A percentile compares a stretch with the other conserved stretches of the same genome.
Evolutionary conservation across 2,329 filamentous ascomycete species (phyloP).

Genomic region (Sclerotinia trifoliorum): DNA sequence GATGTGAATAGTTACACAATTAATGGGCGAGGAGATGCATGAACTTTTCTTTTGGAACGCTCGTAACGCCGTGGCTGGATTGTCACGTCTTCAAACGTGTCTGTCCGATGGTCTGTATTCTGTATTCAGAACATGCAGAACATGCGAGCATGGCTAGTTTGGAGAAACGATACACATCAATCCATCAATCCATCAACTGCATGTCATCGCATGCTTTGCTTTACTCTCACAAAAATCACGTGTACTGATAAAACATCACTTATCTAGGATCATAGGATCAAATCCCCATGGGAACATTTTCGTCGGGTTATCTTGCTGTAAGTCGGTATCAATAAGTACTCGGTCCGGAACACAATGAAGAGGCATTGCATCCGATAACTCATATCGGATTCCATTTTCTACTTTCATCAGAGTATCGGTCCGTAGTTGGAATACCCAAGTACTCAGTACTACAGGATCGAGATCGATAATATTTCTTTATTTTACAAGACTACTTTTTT

Average conservation of each 20-base stretch:
- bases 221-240: slow-evolving; percentile 2
- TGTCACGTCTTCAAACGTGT: too few species aligned
- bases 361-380: not conserved
- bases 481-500: not conserved
- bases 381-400: not conserved
- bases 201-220: not conserved
- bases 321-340: not conserved
- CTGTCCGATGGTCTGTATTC: not conserved
- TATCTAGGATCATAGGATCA: not conserved
- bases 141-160: not conserved
- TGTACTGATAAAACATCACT: not conserved
- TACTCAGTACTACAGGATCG: not conserved
- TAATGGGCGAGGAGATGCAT: not conserved
- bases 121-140: not conserved
- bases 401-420: not conserved
- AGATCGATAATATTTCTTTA: not conserved
- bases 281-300: not conserved
- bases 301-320: not conserved
- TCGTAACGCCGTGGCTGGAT: not conserved
- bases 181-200: not conserved
- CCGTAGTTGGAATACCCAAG: not conserved
- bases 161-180: slow-evolving; percentile 3
- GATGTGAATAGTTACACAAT: not conserved
- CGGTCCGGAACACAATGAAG: not conserved
- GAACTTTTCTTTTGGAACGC: not conserved